These are phyloP conservation scores for Neurospora sp. DNA, from an alignment of 2,329 filamentous ascomycete genomes.

Conservation along the genomic window DNA sequence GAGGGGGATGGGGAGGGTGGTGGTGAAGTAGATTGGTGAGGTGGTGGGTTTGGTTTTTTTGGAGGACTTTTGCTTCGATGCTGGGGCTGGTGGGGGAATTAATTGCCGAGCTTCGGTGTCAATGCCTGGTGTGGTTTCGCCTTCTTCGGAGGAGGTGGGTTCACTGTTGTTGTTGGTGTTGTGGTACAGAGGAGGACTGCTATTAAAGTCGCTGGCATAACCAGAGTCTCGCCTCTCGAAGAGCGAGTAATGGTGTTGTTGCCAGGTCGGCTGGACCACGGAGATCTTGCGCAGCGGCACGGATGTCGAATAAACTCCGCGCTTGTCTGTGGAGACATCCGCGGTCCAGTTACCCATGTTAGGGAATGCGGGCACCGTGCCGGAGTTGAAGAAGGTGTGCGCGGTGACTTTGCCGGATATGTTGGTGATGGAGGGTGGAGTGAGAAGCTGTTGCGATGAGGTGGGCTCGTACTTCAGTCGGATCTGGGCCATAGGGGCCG, in stretches of 20 bases:
- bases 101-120: neutral
- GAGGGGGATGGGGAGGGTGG: constrained; percentile 38
- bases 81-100: neutral
- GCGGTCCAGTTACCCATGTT: constrained; percentile 37
- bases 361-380: constrained; percentile 35
- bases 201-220: constrained; percentile 19
- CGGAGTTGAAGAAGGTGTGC: constrained; percentile 41
- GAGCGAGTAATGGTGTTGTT: constrained; percentile 27
- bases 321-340: constrained; percentile 28
- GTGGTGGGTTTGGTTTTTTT: constrained; percentile 4
- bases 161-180: neutral
- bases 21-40: constrained; percentile 28
- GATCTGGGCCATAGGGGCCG: constrained; percentile 33
- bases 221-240: constrained; percentile 24
- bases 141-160: neutral
- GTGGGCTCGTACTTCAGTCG: constrained; percentile 38
- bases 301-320: constrained; percentile 35
- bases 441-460: constrained; percentile 24
- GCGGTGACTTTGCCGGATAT: constrained; percentile 41
- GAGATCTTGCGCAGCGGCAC: constrained; percentile 29
- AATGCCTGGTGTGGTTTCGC: neutral
- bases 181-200: neutral
- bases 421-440: constrained; percentile 37
- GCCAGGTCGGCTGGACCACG: constrained; percentile 30
- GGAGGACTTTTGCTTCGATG: neutral